phyloP scores from a whole-genome alignment of 1,139 yeast genomes.

The Eremothecium coryli region DNA sequence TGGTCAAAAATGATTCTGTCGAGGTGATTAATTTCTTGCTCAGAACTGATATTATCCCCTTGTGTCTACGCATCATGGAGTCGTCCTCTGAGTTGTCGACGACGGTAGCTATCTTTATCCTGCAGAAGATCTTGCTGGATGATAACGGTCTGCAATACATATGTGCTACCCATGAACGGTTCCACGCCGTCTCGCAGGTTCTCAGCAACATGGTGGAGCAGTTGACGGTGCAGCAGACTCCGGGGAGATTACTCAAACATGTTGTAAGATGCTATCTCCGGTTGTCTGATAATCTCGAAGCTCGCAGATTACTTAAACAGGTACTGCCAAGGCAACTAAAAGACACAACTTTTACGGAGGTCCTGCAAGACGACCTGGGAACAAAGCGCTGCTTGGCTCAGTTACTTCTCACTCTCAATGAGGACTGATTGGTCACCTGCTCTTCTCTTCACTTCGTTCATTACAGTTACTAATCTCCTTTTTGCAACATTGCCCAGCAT shows the following conservation, averaged over 20 bases:
- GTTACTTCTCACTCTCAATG: slow-evolving; percentile 55
- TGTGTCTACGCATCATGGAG: slow-evolving; percentile 92
- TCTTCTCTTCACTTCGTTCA: background rate
- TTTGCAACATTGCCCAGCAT: no score
- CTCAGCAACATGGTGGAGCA: slow-evolving; percentile 85
- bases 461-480: no score
- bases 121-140: slow-evolving; percentile 84
- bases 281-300: slow-evolving; percentile 81
- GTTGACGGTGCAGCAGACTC: slow-evolving; percentile 45
- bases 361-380: slow-evolving; percentile 77
- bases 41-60: slow-evolving; percentile 90
- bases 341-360: slow-evolving; percentile 79
- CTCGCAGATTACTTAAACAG: slow-evolving; percentile 76
- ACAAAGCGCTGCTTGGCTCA: slow-evolving; percentile 85
- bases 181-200: slow-evolving; percentile 88
- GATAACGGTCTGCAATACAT: slow-evolving; percentile 86
- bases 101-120: slow-evolving; percentile 91
- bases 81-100: slow-evolving; percentile 88
- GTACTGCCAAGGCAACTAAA: slow-evolving; percentile 62
- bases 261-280: slow-evolving; percentile 91
- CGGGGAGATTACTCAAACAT: slow-evolving; percentile 82
- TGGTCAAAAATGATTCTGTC: slow-evolving; percentile 91
- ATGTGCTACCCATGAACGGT: slow-evolving; percentile 91
- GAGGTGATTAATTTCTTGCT: slow-evolving; percentile 86
- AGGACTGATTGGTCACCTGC: slow-evolving; percentile 14